Evolutionary conservation across 2,329 filamentous ascomycete species (phyloP), one percentile per base, ranked within the genome.

Genomic region (Phyllosticta citrichinensis): DNA sequence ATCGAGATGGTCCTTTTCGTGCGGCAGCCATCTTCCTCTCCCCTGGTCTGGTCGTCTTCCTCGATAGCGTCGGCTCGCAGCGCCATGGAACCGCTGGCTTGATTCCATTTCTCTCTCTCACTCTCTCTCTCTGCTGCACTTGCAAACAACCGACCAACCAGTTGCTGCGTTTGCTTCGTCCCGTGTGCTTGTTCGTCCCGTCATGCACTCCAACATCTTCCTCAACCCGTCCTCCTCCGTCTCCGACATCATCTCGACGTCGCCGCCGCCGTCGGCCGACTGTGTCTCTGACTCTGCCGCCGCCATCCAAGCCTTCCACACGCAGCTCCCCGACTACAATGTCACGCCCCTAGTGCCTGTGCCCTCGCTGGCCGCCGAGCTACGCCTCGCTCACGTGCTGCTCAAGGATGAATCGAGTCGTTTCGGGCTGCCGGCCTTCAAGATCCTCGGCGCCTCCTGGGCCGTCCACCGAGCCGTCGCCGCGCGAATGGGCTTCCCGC

Each of bases 401-500:
- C 68, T 91, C 64, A 93, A 93, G 68, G 83, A 91, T 66, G 88
- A 93, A 70, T 84, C 82, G 27, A 77, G 74, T 58, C 81, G 88
- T 5, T 83, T 90, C 47, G 85, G 85, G 0, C 77, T 92, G 1
- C 87, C 87, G 0, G 81, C 88, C 0, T 93, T 92, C 78, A 94
- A 94, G 72, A 88, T 92, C 53, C 80, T 92, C 0, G 89, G 89
- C 20, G 88, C 89, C 0, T 88, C 86, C 0, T 93, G 87, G 87
- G 87, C 83, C 0, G 79, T 82, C 2, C 86, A 83, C 66, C 80
- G 81, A 6, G 82, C 85, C 14, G 68, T 89, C 6, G 69, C 75
- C 0, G 68, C 73, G 1, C 70, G 74, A 8, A 71, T 85, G 0
- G 70, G 68, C 1, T 71, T 84, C 0, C 70, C 78, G 0, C 64